Conservation (phyloP, 176 grass and related monocot species). For the Chloris gayana region DNA sequence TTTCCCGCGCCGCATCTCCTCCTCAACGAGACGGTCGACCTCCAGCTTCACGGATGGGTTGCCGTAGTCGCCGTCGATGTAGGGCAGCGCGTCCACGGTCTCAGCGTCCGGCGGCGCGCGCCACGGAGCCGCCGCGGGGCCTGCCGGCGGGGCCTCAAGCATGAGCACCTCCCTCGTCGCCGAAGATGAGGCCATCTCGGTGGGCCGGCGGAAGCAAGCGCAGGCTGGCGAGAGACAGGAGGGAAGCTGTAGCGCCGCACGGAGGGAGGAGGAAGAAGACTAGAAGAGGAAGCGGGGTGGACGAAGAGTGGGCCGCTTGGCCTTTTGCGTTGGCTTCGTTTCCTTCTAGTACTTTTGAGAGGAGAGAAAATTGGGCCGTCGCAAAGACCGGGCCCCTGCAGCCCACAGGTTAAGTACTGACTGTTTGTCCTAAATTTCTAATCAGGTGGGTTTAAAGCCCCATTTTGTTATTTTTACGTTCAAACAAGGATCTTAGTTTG, state of each 20-base stretch:
- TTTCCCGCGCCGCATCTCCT: constrained; percentile 80
- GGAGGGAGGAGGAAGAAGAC: not conserved
- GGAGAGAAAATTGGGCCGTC: not conserved
- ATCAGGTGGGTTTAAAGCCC: no score
- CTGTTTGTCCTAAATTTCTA: no score
- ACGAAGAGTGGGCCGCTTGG: not conserved
- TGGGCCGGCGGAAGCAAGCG: not conserved
- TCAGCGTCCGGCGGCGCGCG: constrained; percentile 68
- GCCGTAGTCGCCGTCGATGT: constrained; percentile 97
- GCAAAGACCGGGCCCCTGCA: not conserved
- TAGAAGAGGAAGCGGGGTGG: not conserved
- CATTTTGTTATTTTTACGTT: no score
- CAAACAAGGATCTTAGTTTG: no score
- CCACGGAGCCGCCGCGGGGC: constrained; percentile 44
- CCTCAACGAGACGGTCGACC: constrained; percentile 82
- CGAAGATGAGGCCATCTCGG: constrained; percentile 47
- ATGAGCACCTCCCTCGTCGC: constrained; percentile 71
- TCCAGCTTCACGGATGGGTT: constrained; percentile 80
- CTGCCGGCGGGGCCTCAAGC: constrained; percentile 79
- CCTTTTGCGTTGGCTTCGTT: not conserved
- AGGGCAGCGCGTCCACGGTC: constrained; percentile 83
- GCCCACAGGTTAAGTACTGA: no score
- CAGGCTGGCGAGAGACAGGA: not conserved
- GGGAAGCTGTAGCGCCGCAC: constrained; percentile 15
- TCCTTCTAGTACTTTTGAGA: no score